Conservation (phyloP, 768 basidiomycete species). For the Boletus barrowsii region DNA sequence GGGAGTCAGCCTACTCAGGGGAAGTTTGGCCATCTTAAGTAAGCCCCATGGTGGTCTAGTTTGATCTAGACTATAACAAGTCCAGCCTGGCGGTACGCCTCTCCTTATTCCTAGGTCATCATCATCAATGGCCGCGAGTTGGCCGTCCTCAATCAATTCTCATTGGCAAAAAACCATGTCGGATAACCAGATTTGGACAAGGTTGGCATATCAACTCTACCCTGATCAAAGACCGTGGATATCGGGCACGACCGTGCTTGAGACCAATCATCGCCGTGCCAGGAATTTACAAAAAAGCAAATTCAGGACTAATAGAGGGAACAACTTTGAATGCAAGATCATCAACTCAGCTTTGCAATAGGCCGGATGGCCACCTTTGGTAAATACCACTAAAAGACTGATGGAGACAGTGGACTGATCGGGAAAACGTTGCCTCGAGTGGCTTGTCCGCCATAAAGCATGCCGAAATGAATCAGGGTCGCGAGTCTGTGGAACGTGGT, state of each 20-base stretch:
- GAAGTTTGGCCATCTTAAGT: neutral
- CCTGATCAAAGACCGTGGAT: conserved; percentile 1
- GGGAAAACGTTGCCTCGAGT: conserved; percentile 18
- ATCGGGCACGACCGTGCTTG: conserved; percentile 2
- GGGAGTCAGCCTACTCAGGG: neutral
- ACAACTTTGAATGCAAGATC: neutral
- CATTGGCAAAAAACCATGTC: neutral
- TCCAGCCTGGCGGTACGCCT: too few species aligned
- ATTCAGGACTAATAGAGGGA: neutral
- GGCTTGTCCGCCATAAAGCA: conserved; percentile 12
- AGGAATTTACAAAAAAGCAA: conserved; percentile 1
- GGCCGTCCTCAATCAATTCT: too few species aligned
- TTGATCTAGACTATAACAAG: too few species aligned
- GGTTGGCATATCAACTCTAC: neutral
- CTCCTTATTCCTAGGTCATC: too few species aligned
- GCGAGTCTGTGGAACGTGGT: conserved; percentile 3
- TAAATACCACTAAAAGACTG: neutral
- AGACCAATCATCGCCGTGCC: conserved; percentile 1
- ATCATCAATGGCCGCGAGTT: too few species aligned
- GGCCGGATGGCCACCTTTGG: conserved; percentile 3
- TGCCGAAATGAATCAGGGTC: conserved; percentile 33
- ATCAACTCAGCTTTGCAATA: neutral
- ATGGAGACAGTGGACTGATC: conserved; percentile 11
- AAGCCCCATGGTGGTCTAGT: too few species aligned
- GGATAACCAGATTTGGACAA: neutral